These are phyloP conservation scores for Hirschfeldia incana DNA, from an alignment of 345 rosid genomes.

Conservation along the genomic window DNA sequence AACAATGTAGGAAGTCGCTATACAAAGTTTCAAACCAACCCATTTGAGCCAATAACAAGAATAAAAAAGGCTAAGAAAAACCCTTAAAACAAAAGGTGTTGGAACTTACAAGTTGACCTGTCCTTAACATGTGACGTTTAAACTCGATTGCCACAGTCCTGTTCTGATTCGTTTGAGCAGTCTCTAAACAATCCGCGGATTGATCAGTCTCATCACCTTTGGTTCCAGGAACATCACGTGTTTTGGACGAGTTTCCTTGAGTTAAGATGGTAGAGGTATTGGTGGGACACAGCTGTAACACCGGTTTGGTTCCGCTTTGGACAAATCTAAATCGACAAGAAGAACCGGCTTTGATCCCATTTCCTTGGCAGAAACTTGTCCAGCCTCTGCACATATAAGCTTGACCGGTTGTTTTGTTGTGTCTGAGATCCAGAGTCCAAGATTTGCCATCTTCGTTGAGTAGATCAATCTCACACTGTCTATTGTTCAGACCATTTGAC, in stretches of 20 bases:
- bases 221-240: conserved; percentile 2
- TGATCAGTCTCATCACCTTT: not conserved
- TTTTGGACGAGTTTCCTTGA: not conserved
- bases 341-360: conserved; percentile 17
- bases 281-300: conserved; percentile 20
- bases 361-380: conserved; percentile 22
- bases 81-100: not conserved
- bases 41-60: conserved; percentile 1
- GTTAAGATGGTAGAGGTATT: not conserved
- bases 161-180: not conserved
- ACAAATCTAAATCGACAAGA: conserved; percentile 15
- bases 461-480: conserved; percentile 21
- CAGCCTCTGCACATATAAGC: conserved; percentile 19
- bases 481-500: conserved; percentile 20
- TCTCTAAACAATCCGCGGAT: not conserved
- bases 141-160: not conserved
- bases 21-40: conserved; percentile 6
- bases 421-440: conserved; percentile 23
- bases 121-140: conserved; percentile 9
- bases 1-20: conserved; percentile 20
- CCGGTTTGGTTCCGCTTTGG: conserved; percentile 20
- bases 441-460: conserved; percentile 7
- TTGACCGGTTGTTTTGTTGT: conserved; percentile 26
- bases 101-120: conserved; percentile 31
- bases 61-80: not conserved